A percentile compares a stretch with the other conserved stretches of the same genome.
phyloP scores from a whole-genome alignment of 192 early-diverging fungal genomes.

The Phlyctochytrium arcticum region DNA sequence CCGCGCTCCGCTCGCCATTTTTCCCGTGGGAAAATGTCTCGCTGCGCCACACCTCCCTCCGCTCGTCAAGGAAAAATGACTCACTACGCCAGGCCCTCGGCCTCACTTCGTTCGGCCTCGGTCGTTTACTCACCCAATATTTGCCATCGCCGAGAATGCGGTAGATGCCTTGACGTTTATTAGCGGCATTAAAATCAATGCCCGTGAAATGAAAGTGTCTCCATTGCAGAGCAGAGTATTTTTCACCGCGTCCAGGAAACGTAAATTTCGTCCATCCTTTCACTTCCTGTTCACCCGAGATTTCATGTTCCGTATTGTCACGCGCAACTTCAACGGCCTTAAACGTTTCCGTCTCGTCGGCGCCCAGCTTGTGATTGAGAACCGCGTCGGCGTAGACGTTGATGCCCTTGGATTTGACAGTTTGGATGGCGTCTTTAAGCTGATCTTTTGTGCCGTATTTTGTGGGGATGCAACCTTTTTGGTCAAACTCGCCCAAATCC shows the following conservation, averaged over 20 bases:
- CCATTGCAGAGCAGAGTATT: slow-evolving; percentile 43
- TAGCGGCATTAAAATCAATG: slow-evolving; percentile 41
- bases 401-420: slow-evolving; percentile 27
- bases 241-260: slow-evolving; percentile 33
- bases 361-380: slow-evolving; percentile 43
- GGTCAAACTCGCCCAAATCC: slow-evolving; percentile 49
- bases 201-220: slow-evolving; percentile 38
- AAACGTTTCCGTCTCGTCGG: slow-evolving; percentile 40
- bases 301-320: slow-evolving; percentile 35
- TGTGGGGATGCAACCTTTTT: slow-evolving; percentile 42
- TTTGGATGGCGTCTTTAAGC: slow-evolving; percentile 37
- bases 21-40: no score
- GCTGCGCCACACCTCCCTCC: no score
- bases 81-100: no score
- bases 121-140: slow-evolving; percentile 25
- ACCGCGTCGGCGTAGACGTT: slow-evolving; percentile 41
- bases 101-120: no score
- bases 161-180: slow-evolving; percentile 36
- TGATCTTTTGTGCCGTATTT: slow-evolving; percentile 47
- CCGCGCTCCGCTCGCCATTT: no score
- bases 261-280: slow-evolving; percentile 40
- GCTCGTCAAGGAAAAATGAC: no score
- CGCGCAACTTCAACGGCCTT: slow-evolving; percentile 35
- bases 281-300: slow-evolving; percentile 33
- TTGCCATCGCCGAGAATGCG: slow-evolving; percentile 43